phyloP scores from a whole-genome alignment of 2,329 filamentous ascomycete genomes.

The Hawksworthiomyces lignivorus region DNA sequence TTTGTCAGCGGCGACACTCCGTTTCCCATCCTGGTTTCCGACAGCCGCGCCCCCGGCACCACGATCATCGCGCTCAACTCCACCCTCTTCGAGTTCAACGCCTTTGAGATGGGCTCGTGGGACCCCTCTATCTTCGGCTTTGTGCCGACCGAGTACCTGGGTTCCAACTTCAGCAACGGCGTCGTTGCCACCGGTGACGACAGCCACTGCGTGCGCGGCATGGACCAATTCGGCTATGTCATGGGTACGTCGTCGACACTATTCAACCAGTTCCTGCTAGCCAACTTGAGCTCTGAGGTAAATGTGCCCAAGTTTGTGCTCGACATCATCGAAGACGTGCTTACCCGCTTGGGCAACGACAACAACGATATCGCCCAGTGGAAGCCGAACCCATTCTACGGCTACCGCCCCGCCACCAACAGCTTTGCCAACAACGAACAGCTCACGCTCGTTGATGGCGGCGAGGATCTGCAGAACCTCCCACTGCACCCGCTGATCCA shows the following conservation, averaged over 20 bases:
- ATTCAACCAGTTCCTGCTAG: constrained; percentile 71
- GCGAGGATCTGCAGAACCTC: constrained; percentile 41
- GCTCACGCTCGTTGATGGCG: constrained; percentile 43
- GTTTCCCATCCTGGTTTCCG: constrained; percentile 42
- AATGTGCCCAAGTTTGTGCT: constrained; percentile 42
- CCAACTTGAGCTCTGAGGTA: constrained; percentile 43
- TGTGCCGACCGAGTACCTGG: constrained; percentile 51
- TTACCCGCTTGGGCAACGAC: constrained; percentile 46
- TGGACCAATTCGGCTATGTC: constrained; percentile 74
- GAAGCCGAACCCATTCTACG: constrained; percentile 52
- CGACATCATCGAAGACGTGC: constrained; percentile 41
- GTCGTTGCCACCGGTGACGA: constrained; percentile 44
- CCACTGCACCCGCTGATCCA: constrained; percentile 45
- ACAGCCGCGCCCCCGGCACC: constrained; percentile 37
- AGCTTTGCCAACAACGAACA: constrained; percentile 26
- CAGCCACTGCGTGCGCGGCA: constrained; percentile 62
- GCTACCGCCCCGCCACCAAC: constrained; percentile 37
- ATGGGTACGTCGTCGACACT: constrained; percentile 81
- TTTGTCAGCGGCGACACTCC: constrained; percentile 36
- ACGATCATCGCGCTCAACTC: constrained; percentile 43
- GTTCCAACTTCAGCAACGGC: constrained; percentile 49
- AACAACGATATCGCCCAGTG: constrained; percentile 44
- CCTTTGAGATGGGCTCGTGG: constrained; percentile 59
- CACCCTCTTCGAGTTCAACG: constrained; percentile 57
- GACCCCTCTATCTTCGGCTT: constrained; percentile 54